Evolutionary conservation across 2,329 filamentous ascomycete genomes (phyloP).

Genomic region (Emmonsiellopsis sp.): DNA sequence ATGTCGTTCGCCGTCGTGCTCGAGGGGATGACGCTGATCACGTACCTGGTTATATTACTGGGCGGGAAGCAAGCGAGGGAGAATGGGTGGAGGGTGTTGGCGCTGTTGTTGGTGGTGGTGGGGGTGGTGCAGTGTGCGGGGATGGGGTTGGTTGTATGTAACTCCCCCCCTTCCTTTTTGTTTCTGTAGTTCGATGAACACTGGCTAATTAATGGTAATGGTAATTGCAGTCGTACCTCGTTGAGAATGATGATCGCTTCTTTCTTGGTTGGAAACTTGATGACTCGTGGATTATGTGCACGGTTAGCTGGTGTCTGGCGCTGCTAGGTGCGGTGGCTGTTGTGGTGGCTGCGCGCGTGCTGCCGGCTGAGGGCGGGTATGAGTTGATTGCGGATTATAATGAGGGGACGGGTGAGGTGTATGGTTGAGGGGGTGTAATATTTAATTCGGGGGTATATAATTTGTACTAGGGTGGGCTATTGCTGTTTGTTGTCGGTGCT

Average conservation of each 20-base stretch:
- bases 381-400: constrained; percentile 54
- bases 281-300: constrained; percentile 66
- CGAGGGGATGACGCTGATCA: constrained; percentile 69
- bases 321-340: constrained; percentile 49
- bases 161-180: background rate
- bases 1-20: constrained; percentile 77
- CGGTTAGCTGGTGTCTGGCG: constrained; percentile 49
- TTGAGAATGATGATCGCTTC: constrained; percentile 75
- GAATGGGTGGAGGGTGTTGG: constrained; percentile 70
- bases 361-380: constrained; percentile 78
- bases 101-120: constrained; percentile 54
- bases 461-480: too few species aligned
- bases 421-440: too few species aligned
- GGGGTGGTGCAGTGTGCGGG: constrained; percentile 62
- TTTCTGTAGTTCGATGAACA: too few species aligned
- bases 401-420: too few species aligned
- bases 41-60: constrained; percentile 64
- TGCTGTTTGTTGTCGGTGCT: too few species aligned
- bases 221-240: constrained; percentile 61
- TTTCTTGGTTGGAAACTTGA: constrained; percentile 73
- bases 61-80: constrained; percentile 74
- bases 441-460: too few species aligned
- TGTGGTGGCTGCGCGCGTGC: constrained; percentile 54
- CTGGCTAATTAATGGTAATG: constrained; percentile 3
- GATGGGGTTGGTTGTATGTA: constrained; percentile 73